Percentiles rank a stretch among this genome's conserved stretches.
Evolutionary conservation across 768 basidiomycete species (phyloP).

Genomic region (Kwoniella dendrophila): DNA sequence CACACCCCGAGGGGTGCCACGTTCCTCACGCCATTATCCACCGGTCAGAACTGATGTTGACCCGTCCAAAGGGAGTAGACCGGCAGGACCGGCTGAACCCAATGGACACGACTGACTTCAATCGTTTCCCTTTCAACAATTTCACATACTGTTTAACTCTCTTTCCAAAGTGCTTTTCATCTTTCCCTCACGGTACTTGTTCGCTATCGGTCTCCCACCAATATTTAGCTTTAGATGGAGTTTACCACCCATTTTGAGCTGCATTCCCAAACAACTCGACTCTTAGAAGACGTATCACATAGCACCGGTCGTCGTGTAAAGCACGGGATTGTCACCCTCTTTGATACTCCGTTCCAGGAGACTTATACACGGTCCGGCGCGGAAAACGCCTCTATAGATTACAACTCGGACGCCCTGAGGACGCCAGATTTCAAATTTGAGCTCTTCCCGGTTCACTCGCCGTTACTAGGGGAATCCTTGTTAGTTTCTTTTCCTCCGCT

Average conservation of each 20-base stretch:
- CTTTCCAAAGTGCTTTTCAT: constrained; percentile 80
- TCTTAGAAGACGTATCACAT: constrained; percentile 74
- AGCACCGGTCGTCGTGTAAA: constrained; percentile 66
- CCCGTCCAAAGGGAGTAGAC: constrained; percentile 65
- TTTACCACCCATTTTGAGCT: constrained; percentile 81
- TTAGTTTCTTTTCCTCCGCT: constrained; percentile 90
- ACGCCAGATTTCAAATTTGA: constrained; percentile 79
- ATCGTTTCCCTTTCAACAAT: constrained; percentile 78
- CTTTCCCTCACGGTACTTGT: constrained; percentile 82
- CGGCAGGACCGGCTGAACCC: constrained; percentile 64
- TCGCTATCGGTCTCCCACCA: constrained; percentile 79
- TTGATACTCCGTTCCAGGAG: constrained; percentile 76
- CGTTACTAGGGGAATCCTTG: constrained; percentile 86
- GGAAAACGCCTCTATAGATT: constrained; percentile 77
- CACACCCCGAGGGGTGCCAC: constrained; percentile 67
- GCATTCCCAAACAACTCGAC: constrained; percentile 85
- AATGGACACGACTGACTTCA: constrained; percentile 68
- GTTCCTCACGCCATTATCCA: constrained; percentile 66
- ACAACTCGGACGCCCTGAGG: constrained; percentile 69
- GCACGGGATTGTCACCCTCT: constrained; percentile 59
- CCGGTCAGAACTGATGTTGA: constrained; percentile 69
- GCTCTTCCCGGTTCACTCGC: constrained; percentile 82
- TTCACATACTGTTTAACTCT: constrained; percentile 80
- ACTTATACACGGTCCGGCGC: constrained; percentile 73
- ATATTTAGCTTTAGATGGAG: constrained; percentile 84